Conservation (phyloP, 1,284 basidiomycete species). For the Cutaneotrichosporon sp. region DNA sequence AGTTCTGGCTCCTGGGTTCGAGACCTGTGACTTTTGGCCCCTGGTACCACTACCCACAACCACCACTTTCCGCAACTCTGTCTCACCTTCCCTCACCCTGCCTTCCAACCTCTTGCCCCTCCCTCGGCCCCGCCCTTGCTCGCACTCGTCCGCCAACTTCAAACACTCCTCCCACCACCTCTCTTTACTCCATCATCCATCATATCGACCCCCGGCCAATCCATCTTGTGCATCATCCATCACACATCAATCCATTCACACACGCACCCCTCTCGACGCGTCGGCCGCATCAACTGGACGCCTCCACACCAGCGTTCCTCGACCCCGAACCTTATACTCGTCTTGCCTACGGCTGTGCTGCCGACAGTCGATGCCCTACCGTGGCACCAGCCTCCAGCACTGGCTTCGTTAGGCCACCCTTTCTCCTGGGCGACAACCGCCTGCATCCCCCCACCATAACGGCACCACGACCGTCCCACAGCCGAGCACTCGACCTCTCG, state of each 20-base stretch:
- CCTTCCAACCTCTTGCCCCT: too few relatives aligned
- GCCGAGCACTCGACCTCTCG: background rate
- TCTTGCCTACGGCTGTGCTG: background rate
- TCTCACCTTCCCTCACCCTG: background rate
- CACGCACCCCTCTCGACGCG: background rate
- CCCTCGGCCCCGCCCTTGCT: too few relatives aligned
- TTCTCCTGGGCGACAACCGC: background rate
- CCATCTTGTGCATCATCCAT: background rate
- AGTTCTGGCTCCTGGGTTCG: too few relatives aligned
- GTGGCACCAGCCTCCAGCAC: background rate
- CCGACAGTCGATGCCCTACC: background rate
- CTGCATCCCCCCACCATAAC: background rate
- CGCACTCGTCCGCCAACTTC: too few relatives aligned
- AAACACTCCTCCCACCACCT: too few relatives aligned
- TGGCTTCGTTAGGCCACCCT: background rate
- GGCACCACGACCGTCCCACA: background rate
- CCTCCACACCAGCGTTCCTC: background rate
- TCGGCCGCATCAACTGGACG: background rate
- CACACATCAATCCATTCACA: background rate
- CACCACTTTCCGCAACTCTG: background rate
- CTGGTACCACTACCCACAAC: slow-evolving; percentile 3
- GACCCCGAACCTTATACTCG: background rate
- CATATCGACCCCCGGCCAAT: background rate
- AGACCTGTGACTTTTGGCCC: background rate
- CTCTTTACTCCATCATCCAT: too few relatives aligned